Evolutionary conservation across 2,329 filamentous ascomycete genomes (phyloP).

Genomic region (Beauveria varroae): DNA sequence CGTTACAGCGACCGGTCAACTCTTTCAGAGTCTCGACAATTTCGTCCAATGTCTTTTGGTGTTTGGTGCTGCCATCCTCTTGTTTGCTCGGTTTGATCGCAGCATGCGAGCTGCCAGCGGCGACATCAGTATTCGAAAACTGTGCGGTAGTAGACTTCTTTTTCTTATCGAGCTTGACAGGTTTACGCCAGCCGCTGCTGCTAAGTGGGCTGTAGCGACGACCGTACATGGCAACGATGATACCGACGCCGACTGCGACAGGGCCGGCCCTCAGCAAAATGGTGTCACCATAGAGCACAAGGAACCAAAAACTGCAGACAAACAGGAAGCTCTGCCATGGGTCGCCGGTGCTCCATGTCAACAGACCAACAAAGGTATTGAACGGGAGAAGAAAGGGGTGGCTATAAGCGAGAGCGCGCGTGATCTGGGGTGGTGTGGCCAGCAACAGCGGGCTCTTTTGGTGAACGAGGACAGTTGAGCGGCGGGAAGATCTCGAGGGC

Average conservation of each 20-base stretch:
- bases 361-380: constrained; percentile 73
- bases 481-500: constrained; percentile 54
- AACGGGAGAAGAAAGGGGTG: constrained; percentile 88
- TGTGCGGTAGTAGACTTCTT: constrained; percentile 17
- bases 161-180: constrained; percentile 27
- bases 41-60: constrained; percentile 93
- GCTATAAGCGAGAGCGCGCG: constrained; percentile 87
- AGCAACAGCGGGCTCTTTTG: constrained; percentile 91
- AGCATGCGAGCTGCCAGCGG: constrained; percentile 17
- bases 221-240: constrained; percentile 91
- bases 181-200: constrained; percentile 65
- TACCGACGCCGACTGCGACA: constrained; percentile 65
- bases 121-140: constrained; percentile 16
- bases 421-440: constrained; percentile 90
- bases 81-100: constrained; percentile 27
- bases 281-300: constrained; percentile 77
- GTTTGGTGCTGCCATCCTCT: constrained; percentile 60
- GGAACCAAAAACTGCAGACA: constrained; percentile 76
- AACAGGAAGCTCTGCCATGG: constrained; percentile 96
- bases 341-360: constrained; percentile 92
- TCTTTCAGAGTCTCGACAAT: constrained; percentile 90
- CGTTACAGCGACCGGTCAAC: constrained; percentile 86
- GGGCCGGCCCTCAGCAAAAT: constrained; percentile 79
- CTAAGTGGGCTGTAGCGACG: constrained; percentile 84
- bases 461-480: constrained; percentile 89